Base-by-base conservation (phyloP, 306 rosid genomes). In the Trifolium fragiferum region DNA sequence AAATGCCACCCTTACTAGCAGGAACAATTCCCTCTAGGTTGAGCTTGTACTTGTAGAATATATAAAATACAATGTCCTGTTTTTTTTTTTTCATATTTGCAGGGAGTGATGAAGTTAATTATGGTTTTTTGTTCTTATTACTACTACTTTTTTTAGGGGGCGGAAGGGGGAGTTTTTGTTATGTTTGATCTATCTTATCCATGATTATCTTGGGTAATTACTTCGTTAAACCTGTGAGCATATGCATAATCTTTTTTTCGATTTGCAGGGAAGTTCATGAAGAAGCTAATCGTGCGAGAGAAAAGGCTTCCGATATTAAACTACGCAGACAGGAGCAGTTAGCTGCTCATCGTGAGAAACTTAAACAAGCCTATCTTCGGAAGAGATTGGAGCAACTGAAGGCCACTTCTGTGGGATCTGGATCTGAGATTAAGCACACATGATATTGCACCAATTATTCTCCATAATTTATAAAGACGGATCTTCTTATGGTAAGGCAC, bases 181-280 rank as follows among this genome's bases (percentile, higher is more conserved):
- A 13, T 46, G 40, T 27, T 27, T 59, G 41, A 27, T 27, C 20
- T 59, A 13, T 58, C 27, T 59, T 58, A 41, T 23, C 49, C 51
- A 58, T 51, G 72, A 62, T 19, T 32, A 30, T 80, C 69, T 25
- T 58, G 40, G 43, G 38, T 54, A 63, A 14, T 53, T 37, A 33
- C 62, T n/a, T 60, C 0, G 38, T 30, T 68, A 10, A 9, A 19
- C 10, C 72, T 38, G n/a, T 63, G 64, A 47, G 14, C 18, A 19
- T 76, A 16, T 10, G 69, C 59, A 43, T 72, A 59, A 70, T 70
- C 23, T 60, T 64, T 41, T 38, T 27, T 54, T 71, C 79, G 60
- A 68, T 84, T 57, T 81, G 27, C 80, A 94, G 97, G 95, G 98
- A 94, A 78, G 97, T 90, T 58, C 98, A 93, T 44, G 92, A 90